Percentiles rank a stretch among this genome's conserved stretches.
phyloP scores from a whole-genome alignment of 352 stramenopile species.

The Aphanomyces cochlioides region DNA sequence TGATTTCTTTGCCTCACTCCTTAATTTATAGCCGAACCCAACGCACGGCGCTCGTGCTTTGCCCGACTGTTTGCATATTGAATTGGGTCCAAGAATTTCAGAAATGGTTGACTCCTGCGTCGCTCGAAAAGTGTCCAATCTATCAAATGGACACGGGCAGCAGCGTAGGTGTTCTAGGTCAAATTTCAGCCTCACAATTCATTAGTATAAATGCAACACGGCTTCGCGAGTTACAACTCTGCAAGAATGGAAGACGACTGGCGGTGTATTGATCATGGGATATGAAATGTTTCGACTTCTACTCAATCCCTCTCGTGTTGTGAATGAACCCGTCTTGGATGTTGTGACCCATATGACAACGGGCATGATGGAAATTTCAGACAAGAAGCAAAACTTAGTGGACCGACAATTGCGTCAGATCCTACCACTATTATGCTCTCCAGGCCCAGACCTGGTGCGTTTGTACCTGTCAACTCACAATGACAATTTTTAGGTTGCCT shows the following conservation, averaged over 20 bases:
- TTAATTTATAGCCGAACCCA: conserved; percentile 10
- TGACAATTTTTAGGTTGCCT: conserved; percentile 40
- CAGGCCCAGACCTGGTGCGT: conserved; percentile 57
- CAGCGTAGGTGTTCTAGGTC: conserved; percentile 27
- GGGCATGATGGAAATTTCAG: conserved; percentile 64
- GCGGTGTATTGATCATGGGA: conserved; percentile 79
- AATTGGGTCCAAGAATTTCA: conserved; percentile 97
- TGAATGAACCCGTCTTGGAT: conserved; percentile 49
- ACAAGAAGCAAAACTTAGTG: conserved; percentile 44
- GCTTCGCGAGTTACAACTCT: conserved; percentile 51
- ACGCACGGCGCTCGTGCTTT: conserved; percentile 87
- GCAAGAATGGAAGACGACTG: conserved; percentile 65
- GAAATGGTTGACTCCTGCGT: conserved; percentile 89
- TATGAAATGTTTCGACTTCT: conserved; percentile 89
- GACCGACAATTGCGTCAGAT: conserved; percentile 59
- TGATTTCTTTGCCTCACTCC: background rate
- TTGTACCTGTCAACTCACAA: background rate
- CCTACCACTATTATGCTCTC: conserved; percentile 48
- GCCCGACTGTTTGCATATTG: conserved; percentile 93
- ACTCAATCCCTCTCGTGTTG: conserved; percentile 59
- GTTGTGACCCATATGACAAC: conserved; percentile 60
- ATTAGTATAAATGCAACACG: conserved; percentile 44
- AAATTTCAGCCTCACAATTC: background rate
- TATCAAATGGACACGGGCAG: conserved; percentile 58
- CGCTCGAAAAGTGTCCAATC: conserved; percentile 51